Percentiles rank a stretch among this genome's conserved stretches.
Evolutionary conservation across 805 yeast species (phyloP).

Genomic region (Candida taoyuanica): DNA sequence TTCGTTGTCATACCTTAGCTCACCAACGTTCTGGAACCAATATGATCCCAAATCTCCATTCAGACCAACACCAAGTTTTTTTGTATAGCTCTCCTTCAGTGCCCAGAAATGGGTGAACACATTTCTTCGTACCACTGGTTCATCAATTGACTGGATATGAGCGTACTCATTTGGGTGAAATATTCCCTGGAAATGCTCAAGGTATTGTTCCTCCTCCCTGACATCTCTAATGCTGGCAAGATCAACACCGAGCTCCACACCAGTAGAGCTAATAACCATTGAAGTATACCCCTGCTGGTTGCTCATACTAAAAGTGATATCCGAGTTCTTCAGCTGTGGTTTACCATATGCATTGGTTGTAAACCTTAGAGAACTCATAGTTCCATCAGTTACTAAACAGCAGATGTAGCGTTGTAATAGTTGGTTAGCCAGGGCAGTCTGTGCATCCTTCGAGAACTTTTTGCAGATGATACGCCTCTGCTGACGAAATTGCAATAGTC

Average conservation of each 20-base stretch:
- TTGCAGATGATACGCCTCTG: slow-evolving; percentile 40
- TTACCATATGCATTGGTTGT: slow-evolving; percentile 47
- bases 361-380: slow-evolving; percentile 25
- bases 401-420: slow-evolving; percentile 43
- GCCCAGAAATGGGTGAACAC: slow-evolving; percentile 69
- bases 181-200: slow-evolving; percentile 38
- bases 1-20: not conserved
- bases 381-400: slow-evolving; percentile 27
- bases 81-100: slow-evolving; percentile 70
- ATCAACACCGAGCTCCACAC: slow-evolving; percentile 41
- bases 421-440: slow-evolving; percentile 39
- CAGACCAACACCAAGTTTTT: slow-evolving; percentile 60
- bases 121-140: slow-evolving; percentile 19
- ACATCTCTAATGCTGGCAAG: slow-evolving; percentile 36
- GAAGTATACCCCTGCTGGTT: slow-evolving; percentile 50
- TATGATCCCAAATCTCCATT: slow-evolving; percentile 30
- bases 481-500: slow-evolving; percentile 39
- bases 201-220: slow-evolving; percentile 25
- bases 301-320: slow-evolving; percentile 50
- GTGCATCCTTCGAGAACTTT: slow-evolving; percentile 32
- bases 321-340: slow-evolving; percentile 37
- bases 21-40: slow-evolving; percentile 24
- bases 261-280: slow-evolving; percentile 33
- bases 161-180: slow-evolving; percentile 35
- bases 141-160: slow-evolving; percentile 25